Percentiles rank a stretch among this genome's conserved stretches.
These are phyloP conservation scores for Aspergillus hancockii DNA, from an alignment of 495 filamentous ascomycete species.

Conservation along the genomic window DNA sequence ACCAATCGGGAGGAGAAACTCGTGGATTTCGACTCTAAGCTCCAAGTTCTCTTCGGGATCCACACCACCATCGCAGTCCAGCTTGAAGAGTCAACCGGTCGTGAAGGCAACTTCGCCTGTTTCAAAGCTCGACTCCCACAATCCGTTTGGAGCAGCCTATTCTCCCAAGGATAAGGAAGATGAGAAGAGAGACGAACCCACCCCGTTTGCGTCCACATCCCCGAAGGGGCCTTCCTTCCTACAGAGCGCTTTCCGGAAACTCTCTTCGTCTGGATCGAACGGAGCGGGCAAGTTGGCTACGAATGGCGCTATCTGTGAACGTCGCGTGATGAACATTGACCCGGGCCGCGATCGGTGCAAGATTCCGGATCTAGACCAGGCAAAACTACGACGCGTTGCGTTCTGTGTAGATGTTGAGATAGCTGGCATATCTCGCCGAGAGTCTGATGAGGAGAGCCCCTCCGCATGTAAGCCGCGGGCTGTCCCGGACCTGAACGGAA, in stretches of 20 bases:
- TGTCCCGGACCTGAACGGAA: slow-evolving; percentile 37
- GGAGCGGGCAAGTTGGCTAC: slow-evolving; percentile 51
- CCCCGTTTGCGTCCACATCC: slow-evolving; percentile 66
- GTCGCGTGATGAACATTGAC: slow-evolving; percentile 85
- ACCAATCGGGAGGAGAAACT: slow-evolving; percentile 60
- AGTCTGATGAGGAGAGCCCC: slow-evolving; percentile 42
- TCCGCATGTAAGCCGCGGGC: slow-evolving; percentile 28
- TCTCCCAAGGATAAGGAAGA: slow-evolving; percentile 60
- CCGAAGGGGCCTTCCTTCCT: slow-evolving; percentile 75
- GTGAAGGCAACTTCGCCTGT: slow-evolving; percentile 47
- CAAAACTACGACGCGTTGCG: slow-evolving; percentile 80
- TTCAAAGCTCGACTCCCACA: slow-evolving; percentile 43
- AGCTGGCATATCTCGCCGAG: slow-evolving; percentile 60
- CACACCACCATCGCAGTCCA: slow-evolving; percentile 46
- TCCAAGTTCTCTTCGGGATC: slow-evolving; percentile 86
- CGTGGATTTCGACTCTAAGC: slow-evolving; percentile 90
- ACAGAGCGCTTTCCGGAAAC: slow-evolving; percentile 74
- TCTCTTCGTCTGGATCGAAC: slow-evolving; percentile 68
- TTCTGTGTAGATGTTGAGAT: slow-evolving; percentile 99
- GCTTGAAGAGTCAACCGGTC: slow-evolving; percentile 40
- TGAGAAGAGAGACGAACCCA: slow-evolving; percentile 49
- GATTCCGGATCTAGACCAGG: slow-evolving; percentile 75
- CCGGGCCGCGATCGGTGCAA: slow-evolving; percentile 73
- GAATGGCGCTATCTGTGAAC: slow-evolving; percentile 61
- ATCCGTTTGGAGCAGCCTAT: slow-evolving; percentile 53